phyloP scores from a whole-genome alignment of 768 basidiomycete genomes.

The Podaxis sp. region DNA sequence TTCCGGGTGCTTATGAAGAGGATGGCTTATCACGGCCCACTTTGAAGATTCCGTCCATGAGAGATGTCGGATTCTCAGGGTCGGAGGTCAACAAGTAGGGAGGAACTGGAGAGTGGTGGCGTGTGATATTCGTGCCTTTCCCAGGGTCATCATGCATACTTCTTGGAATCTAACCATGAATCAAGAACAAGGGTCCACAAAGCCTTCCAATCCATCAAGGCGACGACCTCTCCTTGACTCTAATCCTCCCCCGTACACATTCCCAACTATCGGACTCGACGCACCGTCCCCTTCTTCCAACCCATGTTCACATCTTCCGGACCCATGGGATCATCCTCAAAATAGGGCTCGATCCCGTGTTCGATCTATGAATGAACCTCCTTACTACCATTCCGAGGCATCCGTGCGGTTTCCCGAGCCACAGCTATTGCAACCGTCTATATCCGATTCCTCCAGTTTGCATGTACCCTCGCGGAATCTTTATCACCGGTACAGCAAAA shows the following conservation, averaged over 20 bases:
- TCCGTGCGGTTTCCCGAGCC: constrained; percentile 49
- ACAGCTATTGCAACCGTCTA: constrained; percentile 39
- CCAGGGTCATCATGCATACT: not conserved
- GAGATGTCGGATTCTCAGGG: not conserved
- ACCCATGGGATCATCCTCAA: constrained; percentile 4
- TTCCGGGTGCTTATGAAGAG: no score
- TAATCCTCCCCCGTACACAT: not conserved
- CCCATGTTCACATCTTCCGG: not conserved
- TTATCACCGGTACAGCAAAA: constrained; percentile 34
- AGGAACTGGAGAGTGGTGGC: not conserved
- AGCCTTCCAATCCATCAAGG: not conserved
- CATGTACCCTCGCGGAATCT: constrained; percentile 16
- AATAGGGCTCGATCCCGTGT: not conserved
- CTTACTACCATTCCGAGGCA: not conserved
- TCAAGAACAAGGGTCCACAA: not conserved
- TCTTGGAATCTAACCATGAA: not conserved
- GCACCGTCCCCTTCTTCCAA: not conserved
- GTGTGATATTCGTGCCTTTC: not conserved
- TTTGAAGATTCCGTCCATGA: not conserved
- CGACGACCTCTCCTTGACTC: not conserved
- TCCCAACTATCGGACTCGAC: not conserved
- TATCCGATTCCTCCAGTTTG: constrained; percentile 29
- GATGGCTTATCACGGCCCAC: no score
- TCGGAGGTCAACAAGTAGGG: not conserved
- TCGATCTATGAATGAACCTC: not conserved